Evolutionary conservation across 2,329 filamentous ascomycete genomes (phyloP).

Genomic region (Simplicillium sp.): DNA sequence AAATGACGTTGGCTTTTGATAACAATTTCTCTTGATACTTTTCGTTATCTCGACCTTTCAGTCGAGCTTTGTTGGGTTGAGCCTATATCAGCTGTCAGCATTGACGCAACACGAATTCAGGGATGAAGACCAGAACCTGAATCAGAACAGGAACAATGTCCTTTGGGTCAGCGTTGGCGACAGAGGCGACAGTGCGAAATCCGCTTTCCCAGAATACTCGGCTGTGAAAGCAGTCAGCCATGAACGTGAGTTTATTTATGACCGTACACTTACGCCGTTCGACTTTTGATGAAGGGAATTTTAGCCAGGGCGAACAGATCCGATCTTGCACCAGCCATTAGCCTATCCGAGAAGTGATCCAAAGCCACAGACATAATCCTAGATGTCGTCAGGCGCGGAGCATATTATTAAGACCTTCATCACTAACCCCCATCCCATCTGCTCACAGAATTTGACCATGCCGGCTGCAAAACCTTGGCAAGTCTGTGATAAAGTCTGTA

Average conservation of each 20-base stretch:
- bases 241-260: background rate
- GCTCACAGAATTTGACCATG: conserved; percentile 70
- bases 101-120: no score
- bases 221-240: conserved; percentile 12
- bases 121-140: conserved; percentile 32
- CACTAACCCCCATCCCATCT: conserved; percentile 60
- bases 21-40: conserved; percentile 56
- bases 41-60: conserved; percentile 43
- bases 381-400: conserved; percentile 8
- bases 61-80: conserved; percentile 54
- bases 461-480: conserved; percentile 72
- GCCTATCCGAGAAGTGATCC: conserved; percentile 65
- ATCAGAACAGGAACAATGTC: conserved; percentile 64
- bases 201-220: conserved; percentile 68
- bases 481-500: conserved; percentile 64
- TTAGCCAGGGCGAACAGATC: conserved; percentile 63
- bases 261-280: conserved; percentile 47
- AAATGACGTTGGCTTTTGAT: conserved; percentile 58
- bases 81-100: conserved; percentile 29
- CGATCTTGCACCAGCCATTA: conserved; percentile 61
- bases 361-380: conserved; percentile 62
- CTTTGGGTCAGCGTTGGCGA: conserved; percentile 59
- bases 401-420: conserved; percentile 2
- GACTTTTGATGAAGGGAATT: conserved; percentile 68
- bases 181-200: conserved; percentile 54